Base-by-base conservation (phyloP, 169 alveolate genomes). In the Plasmodium coatneyi region DNA sequence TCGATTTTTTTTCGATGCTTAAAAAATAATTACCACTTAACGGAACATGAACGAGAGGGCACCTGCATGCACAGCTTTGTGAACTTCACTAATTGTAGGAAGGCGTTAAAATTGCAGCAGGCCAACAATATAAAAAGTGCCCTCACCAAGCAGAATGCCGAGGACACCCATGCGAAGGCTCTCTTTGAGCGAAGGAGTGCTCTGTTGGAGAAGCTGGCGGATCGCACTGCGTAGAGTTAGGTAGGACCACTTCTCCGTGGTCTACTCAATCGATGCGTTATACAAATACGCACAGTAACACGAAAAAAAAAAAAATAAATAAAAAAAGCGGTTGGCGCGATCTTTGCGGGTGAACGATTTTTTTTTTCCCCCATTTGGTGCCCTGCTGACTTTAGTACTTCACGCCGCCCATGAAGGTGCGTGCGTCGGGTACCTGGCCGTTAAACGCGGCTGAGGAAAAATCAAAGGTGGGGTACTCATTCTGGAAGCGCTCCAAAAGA, bases 391-490 rank as follows among this genome's bases (percentile, higher is more conserved):
- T 1, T 34, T 91, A 83, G 46, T 83, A 78, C 43, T 92, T 83
- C 16, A 92, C 43, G 32, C 95, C 96, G 39, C 95, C 95, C 96
- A 96, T 93, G 54, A 95, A 96, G 30, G 97, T 96, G 25, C 96
- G 93, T 19, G 97, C 96, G 32, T 96, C 97, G 5, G 97, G 97
- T 6, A 95, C 96, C 70, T 60, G 95, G 22, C 97, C 97, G 80
- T 96, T 95, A 84, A 96, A 43, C 6, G 95, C 78, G 5, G 97
- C 97, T 19, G 95, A 96, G 1, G 96, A 92, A 72, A 96, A 96
- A 79, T 96, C 97, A 83, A 96, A 96, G 56, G 94, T 92, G 16
- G 97, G 97, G 82, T 96, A 92, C 56, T 96, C 97, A 66, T 93
- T 82, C 76, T 95, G 97, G 70, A 96, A 95, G 79, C 97, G 84